These are phyloP conservation scores for Micromonas pusilla DNA, from an alignment of 139 green algal genomes.

Conservation along the genomic window DNA sequence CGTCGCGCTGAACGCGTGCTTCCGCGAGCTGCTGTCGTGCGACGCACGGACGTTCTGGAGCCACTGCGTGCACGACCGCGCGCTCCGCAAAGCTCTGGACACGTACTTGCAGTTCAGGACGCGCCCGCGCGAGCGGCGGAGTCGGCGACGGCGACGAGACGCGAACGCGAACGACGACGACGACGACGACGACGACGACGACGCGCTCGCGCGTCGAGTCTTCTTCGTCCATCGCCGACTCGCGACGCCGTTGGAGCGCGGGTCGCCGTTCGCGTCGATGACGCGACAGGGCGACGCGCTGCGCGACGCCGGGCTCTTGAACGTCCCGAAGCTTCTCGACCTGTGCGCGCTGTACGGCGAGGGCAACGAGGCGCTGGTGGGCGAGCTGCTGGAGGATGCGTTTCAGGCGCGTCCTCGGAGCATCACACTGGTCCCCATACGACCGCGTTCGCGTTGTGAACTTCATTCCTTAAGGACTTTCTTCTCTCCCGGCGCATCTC, in stretches of 20 bases:
- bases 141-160: neutral
- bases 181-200: neutral
- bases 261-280: too few species aligned
- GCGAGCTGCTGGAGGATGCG: neutral
- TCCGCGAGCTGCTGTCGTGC: neutral
- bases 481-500: too few species aligned
- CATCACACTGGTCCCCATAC: neutral
- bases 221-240: too few species aligned
- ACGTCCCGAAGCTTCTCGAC: too few species aligned
- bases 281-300: neutral
- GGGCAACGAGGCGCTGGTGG: neutral
- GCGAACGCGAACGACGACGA: neutral
- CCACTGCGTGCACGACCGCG: neutral
- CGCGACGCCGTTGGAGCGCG: too few species aligned
- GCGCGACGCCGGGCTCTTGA: too few species aligned
- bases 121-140: neutral
- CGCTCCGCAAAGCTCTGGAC: neutral
- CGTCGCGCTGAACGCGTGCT: neutral
- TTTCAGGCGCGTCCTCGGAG: neutral
- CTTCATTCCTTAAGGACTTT: too few species aligned
- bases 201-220: too few species aligned
- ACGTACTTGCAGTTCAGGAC: neutral
- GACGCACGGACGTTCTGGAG: neutral
- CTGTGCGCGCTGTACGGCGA: too few species aligned
- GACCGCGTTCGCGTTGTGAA: too few species aligned